Base-by-base conservation (phyloP, 495 filamentous ascomycete genomes). In the Xylaria nigripes region DNA sequence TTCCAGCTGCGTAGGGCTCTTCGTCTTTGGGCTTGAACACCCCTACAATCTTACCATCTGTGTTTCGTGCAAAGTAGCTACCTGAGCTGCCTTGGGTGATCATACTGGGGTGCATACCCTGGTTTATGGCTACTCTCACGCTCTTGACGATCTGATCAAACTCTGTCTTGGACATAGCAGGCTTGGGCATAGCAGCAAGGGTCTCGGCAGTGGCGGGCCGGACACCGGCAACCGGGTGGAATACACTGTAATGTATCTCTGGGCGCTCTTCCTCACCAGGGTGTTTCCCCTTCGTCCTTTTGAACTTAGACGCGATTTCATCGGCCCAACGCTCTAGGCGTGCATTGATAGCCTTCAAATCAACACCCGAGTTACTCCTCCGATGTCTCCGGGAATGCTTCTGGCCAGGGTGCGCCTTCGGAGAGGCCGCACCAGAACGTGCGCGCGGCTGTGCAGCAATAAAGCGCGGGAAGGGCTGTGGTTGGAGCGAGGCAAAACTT, bases 11-110 rank as follows among this genome's bases (percentile, higher is more conserved):
- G 63, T 93, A 99, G 21, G 93, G 93, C 69, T 99, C 93, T 69
- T 99, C 93, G 67, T 99, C 93, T 71, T 99, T 99, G 32, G 93
- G 93, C 68, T 99, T 99, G 70, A 99, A 97, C 8, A 99, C 94
- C 22, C 90, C 93, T 15, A 99, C 89, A 13, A 95, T 86, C 70
- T 94, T 96, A 18, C 93, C 93, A 19, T 93, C 84, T 24, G 76
- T 81, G 62, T 96, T 92, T 55, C 90, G 79, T 48, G 93, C 94
- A 77, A 97, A 99, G 73, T 99, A 99, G 68, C 90, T 95, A 10
- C 93, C 93, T 5, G 91, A 96, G 68, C 90, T 95, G 23, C 93
- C 93, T 70, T 99, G 91, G 1, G 91, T 83, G 51, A 99, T 99
- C 81, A 97, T 86, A 50, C 85, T 88, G 21, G 93, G 93, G 67